Evolutionary conservation across 768 basidiomycete species (phyloP).

Genomic region (Psilocybe azurescens): DNA sequence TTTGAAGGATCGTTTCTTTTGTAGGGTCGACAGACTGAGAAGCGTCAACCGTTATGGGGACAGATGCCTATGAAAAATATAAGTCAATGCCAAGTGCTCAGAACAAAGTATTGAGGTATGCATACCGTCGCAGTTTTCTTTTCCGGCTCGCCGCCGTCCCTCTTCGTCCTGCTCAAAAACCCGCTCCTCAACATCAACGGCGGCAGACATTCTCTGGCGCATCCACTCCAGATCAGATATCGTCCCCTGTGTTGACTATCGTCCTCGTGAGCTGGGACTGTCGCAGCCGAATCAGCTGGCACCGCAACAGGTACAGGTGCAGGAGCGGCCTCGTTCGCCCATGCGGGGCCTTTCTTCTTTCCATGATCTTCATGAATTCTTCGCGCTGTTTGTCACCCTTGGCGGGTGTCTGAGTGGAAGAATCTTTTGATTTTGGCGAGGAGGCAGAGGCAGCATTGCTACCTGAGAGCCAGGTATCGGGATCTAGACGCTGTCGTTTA

Average conservation of each 20-base stretch:
- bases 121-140: not conserved
- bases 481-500: conserved; percentile 64
- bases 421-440: conserved; percentile 11
- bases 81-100: not conserved
- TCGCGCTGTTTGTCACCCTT: conserved; percentile 52
- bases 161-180: conserved; percentile 67
- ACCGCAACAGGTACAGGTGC: conserved; percentile 5
- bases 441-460: conserved; percentile 3
- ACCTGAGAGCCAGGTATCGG: conserved; percentile 30
- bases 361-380: conserved; percentile 80
- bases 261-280: conserved; percentile 15
- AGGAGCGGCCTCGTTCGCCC: conserved; percentile 58
- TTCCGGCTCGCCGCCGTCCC: conserved; percentile 37
- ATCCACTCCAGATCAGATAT: conserved; percentile 82
- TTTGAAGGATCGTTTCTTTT: conserved; percentile 66
- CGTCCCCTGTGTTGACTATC: conserved; percentile 32
- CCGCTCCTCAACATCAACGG: conserved; percentile 48
- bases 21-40: conserved; percentile 39
- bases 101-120: not conserved
- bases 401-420: conserved; percentile 18
- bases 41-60: not conserved
- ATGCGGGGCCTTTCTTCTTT: conserved; percentile 67
- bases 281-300: too few relatives aligned
- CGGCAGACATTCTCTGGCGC: conserved; percentile 61
- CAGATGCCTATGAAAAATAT: conserved; percentile 1